These are phyloP conservation scores for Globisporangium nagaii DNA, from an alignment of 352 stramenopile species.

Conservation along the genomic window DNA sequence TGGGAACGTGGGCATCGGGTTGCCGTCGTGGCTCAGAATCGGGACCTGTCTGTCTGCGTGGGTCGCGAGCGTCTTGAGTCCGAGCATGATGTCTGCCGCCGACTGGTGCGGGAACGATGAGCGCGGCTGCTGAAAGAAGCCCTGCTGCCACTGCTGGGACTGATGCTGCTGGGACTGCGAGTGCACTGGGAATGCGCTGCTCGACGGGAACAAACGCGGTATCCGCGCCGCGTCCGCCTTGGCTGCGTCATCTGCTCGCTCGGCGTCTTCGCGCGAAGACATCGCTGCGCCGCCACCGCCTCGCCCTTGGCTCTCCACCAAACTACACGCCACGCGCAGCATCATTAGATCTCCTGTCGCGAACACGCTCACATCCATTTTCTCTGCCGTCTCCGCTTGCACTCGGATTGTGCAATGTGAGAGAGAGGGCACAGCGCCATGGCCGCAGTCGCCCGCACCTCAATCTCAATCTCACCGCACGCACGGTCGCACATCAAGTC, in stretches of 20 bases:
- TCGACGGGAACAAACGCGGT: conserved; percentile 16
- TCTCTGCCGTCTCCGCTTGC: background rate
- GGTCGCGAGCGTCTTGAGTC: conserved; percentile 24
- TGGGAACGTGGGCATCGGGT: conserved; percentile 7
- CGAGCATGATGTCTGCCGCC: conserved; percentile 24
- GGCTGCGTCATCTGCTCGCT: background rate
- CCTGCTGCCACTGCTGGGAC: background rate
- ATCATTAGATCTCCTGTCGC: conserved; percentile 18
- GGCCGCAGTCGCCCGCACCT: background rate
- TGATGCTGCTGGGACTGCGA: conserved; percentile 2
- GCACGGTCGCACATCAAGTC: background rate
- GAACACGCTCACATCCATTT: background rate
- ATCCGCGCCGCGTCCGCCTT: conserved; percentile 15
- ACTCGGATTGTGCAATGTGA: too few species aligned
- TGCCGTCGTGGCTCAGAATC: conserved; percentile 5
- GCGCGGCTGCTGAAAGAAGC: conserved; percentile 1
- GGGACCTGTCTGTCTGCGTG: conserved; percentile 18
- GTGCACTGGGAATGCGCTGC: conserved; percentile 7
- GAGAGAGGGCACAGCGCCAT: too few species aligned
- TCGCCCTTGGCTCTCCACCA: conserved; percentile 22
- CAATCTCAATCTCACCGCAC: background rate
- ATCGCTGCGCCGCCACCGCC: background rate
- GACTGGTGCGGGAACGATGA: conserved; percentile 10
- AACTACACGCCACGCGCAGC: conserved; percentile 25
- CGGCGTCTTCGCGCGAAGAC: background rate